Evolutionary conservation across 495 filamentous ascomycete species (phyloP).

Genomic region (Choiromyces venosus): DNA sequence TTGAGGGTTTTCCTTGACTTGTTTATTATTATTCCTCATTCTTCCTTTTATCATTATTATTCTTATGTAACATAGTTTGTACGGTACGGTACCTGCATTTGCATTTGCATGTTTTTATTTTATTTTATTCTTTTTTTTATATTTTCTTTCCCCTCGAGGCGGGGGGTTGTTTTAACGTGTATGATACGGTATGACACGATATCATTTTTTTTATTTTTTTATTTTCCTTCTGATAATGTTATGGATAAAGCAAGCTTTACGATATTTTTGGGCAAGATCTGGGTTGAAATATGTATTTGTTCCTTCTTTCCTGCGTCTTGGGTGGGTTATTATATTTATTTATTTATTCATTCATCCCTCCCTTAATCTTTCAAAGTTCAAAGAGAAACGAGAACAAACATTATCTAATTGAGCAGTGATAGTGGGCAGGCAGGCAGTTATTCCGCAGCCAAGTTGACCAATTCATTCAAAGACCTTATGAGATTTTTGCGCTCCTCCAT

Average conservation of each 20-base stretch:
- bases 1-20: neutral
- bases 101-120: neutral
- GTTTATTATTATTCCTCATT: neutral
- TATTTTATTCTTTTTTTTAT: too few relatives aligned
- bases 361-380: neutral
- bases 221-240: neutral
- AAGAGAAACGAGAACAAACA: slow-evolving; percentile 9
- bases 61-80: neutral
- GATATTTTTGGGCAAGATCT: slow-evolving; percentile 16
- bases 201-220: too few relatives aligned
- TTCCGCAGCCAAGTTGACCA: slow-evolving; percentile 21
- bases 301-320: too few relatives aligned
- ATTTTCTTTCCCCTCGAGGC: neutral
- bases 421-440: too few relatives aligned
- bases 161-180: neutral
- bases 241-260: slow-evolving; percentile 15
- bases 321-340: neutral
- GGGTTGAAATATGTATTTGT: slow-evolving; percentile 8
- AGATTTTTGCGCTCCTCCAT: slow-evolving; percentile 36
- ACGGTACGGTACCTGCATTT: neutral
- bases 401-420: neutral
- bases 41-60: neutral
- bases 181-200: too few relatives aligned
- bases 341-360: too few relatives aligned
- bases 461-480: slow-evolving; percentile 27